Evolutionary conservation across 2,329 filamentous ascomycete genomes (phyloP).

Genomic region (Dichotomopilus funicola): DNA sequence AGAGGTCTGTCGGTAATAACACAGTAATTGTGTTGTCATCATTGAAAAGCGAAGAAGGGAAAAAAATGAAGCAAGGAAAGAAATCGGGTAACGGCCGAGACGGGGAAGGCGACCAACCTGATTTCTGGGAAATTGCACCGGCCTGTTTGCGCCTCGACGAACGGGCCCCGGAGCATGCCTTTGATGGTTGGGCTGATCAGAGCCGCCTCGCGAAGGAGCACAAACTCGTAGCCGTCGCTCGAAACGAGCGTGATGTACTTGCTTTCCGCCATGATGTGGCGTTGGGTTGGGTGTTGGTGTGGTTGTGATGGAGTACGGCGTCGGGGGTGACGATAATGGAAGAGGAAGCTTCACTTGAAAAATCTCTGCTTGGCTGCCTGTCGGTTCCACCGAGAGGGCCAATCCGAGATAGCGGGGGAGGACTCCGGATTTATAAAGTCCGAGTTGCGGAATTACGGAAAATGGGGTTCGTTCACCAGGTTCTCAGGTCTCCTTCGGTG

Average conservation of each 20-base stretch:
- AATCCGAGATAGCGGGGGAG: no score
- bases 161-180: constrained; percentile 64
- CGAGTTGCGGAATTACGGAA: no score
- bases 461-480: no score
- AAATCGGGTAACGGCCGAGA: neutral
- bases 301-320: no score
- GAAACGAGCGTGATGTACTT: constrained; percentile 75
- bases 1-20: constrained; percentile 43
- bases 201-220: constrained; percentile 64
- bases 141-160: constrained; percentile 57
- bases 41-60: constrained; percentile 16
- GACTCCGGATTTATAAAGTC: no score
- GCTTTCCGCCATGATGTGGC: constrained; percentile 32
- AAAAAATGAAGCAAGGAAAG: constrained; percentile 5
- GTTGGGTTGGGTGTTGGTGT: neutral
- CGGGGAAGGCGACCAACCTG: constrained; percentile 47
- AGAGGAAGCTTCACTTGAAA: constrained; percentile 4
- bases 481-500: no score
- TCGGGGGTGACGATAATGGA: no score
- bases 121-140: constrained; percentile 66
- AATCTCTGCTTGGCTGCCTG: neutral
- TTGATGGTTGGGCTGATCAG: constrained; percentile 65
- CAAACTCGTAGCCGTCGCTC: constrained; percentile 69
- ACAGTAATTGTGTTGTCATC: constrained; percentile 36
- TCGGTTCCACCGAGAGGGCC: no score